A percentile compares a stretch with the other conserved stretches of the same genome.
Evolutionary conservation across 164 flowering plant species (phyloP).

Genomic region (Buxus sempervirens): DNA sequence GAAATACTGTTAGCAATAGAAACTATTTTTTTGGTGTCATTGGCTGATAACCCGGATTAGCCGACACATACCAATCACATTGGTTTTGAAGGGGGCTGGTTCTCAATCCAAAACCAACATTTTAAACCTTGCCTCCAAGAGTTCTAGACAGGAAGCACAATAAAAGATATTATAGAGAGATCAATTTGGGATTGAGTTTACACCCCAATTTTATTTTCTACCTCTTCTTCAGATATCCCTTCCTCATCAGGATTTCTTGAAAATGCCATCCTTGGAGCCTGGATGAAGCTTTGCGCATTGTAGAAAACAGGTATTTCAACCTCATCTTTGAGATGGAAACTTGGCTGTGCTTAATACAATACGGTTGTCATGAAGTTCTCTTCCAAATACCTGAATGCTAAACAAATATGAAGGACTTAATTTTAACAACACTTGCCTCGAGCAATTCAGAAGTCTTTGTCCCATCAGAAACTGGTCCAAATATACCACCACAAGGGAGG

Average conservation of each 20-base stretch:
- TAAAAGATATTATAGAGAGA: background rate
- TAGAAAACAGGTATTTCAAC: constrained; percentile 29
- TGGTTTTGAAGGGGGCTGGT: too few relatives aligned
- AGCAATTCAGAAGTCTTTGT: background rate
- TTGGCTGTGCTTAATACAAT: constrained; percentile 17
- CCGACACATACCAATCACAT: too few relatives aligned
- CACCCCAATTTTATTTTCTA: constrained; percentile 6
- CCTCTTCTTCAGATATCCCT: constrained; percentile 37
- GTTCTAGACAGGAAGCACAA: background rate
- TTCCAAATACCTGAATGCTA: background rate
- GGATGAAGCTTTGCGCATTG: constrained; percentile 14
- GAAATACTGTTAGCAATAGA: too few relatives aligned
- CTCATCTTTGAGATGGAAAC: constrained; percentile 25
- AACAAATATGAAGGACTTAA: background rate
- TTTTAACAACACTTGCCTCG: background rate
- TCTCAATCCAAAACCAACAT: too few relatives aligned
- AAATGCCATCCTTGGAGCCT: constrained; percentile 15
- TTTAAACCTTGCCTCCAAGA: too few relatives aligned
- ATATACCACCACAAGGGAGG: background rate
- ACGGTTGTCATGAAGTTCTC: background rate
- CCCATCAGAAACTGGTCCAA: background rate
- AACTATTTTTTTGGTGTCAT: too few relatives aligned
- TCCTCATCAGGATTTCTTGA: constrained; percentile 27
- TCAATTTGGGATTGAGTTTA: background rate
- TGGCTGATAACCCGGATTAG: too few relatives aligned